A percentile compares a stretch with the other conserved stretches of the same genome.
Conservation (phyloP, 2,329 filamentous ascomycete species). For the Aspergillus sp. region DNA sequence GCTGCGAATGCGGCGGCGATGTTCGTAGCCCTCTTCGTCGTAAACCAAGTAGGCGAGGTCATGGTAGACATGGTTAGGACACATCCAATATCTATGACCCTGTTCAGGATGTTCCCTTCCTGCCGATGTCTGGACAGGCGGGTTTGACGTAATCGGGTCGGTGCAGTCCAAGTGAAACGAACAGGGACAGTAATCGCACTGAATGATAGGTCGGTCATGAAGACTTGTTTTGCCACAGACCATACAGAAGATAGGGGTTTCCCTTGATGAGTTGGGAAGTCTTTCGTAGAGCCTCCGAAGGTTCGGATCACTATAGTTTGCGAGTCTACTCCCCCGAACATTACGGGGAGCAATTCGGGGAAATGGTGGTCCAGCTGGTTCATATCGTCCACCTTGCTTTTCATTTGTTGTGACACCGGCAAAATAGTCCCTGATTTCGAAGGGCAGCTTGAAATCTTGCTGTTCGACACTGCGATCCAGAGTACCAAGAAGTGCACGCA, state of each 20-base stretch:
- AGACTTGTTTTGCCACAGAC: conserved; percentile 62
- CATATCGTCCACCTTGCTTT: conserved; percentile 73
- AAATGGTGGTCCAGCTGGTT: conserved; percentile 51
- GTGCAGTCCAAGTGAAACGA: conserved; percentile 92
- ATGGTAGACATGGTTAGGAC: conserved; percentile 78
- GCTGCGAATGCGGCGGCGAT: conserved; percentile 24
- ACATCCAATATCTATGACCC: conserved; percentile 70
- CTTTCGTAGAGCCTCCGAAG: conserved; percentile 55
- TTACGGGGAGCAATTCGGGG: conserved; percentile 15
- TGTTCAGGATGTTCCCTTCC: conserved; percentile 37
- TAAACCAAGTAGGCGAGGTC: conserved; percentile 48
- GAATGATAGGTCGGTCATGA: conserved; percentile 65
- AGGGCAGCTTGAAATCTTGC: conserved; percentile 65
- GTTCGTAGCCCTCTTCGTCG: conserved; percentile 48
- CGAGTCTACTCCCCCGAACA: conserved; percentile 13
- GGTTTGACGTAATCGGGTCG: conserved; percentile 72
- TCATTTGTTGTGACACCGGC: conserved; percentile 59
- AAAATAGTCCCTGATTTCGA: conserved; percentile 65
- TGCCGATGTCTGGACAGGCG: conserved; percentile 50
- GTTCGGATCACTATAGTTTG: conserved; percentile 23
- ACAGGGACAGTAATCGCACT: conserved; percentile 74
- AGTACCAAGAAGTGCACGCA: conserved; percentile 59
- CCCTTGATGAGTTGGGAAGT: conserved; percentile 21
- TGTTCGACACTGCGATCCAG: conserved; percentile 61
- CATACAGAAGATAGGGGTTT: conserved; percentile 67